A percentile compares a stretch with the other conserved stretches of the same genome.
Conservation (phyloP, 2,329 filamentous ascomycete species). For the Endoconidiophora polonica region DNA sequence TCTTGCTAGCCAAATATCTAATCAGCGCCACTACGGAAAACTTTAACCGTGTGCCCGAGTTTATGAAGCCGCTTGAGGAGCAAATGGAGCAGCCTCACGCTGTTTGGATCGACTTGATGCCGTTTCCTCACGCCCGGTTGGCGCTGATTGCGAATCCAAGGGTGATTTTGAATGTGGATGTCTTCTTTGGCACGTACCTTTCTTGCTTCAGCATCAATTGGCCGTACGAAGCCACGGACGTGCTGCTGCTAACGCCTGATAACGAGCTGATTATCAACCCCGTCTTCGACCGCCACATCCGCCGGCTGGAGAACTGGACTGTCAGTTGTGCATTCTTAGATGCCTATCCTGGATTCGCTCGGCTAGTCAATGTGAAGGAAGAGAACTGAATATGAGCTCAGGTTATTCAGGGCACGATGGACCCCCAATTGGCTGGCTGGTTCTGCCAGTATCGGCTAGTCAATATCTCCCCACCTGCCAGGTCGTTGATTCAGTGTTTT, state of each 20-base stretch:
- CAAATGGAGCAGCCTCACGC: slow-evolving; percentile 57
- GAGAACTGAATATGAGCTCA: background rate
- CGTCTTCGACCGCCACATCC: slow-evolving; percentile 66
- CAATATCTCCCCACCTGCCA: background rate
- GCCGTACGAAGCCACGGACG: slow-evolving; percentile 62
- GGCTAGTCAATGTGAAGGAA: slow-evolving; percentile 8
- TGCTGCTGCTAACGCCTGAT: slow-evolving; percentile 41
- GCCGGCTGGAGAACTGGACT: slow-evolving; percentile 65
- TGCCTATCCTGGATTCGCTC: slow-evolving; percentile 35
- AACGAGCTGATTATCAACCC: slow-evolving; percentile 68
- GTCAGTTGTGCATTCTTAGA: slow-evolving; percentile 52
- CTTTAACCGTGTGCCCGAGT: slow-evolving; percentile 60
- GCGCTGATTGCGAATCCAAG: slow-evolving; percentile 29
- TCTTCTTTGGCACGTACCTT: slow-evolving; percentile 69
- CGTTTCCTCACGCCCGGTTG: slow-evolving; percentile 64
- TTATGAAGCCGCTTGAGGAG: slow-evolving; percentile 46
- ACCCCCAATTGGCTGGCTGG: background rate
- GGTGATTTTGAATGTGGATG: slow-evolving; percentile 23
- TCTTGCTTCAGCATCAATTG: slow-evolving; percentile 63
- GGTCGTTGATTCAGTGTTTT: background rate
- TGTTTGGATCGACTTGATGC: slow-evolving; percentile 67
- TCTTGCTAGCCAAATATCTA: slow-evolving; percentile 72
- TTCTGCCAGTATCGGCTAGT: background rate
- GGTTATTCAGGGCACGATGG: background rate
- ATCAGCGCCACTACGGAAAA: slow-evolving; percentile 65